Percentiles rank a stretch among this genome's conserved stretches.
These are phyloP conservation scores for Hordeum pubiflorum DNA, from an alignment of 202 grass and related monocot genomes.

Conservation along the genomic window DNA sequence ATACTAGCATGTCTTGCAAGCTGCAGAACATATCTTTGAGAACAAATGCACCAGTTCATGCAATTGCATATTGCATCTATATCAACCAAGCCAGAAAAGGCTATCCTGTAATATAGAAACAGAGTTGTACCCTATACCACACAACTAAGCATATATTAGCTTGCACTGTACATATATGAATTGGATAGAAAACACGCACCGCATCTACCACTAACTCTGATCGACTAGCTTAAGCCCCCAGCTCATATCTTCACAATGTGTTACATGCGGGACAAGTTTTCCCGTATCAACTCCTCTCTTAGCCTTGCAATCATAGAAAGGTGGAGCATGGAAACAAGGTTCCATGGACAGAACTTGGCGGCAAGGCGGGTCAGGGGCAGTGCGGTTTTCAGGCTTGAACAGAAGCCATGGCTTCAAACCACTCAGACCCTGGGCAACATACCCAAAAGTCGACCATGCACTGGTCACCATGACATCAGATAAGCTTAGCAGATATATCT, in stretches of 20 bases:
- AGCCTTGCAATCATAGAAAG: conserved; percentile 75
- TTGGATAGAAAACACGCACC: neutral
- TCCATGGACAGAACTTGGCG: conserved; percentile 68
- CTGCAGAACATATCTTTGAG: neutral
- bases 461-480: conserved; percentile 81
- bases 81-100: neutral
- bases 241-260: conserved; percentile 90
- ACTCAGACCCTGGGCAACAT: conserved; percentile 80
- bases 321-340: conserved; percentile 88
- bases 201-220: conserved; percentile 38
- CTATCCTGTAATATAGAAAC: conserved; percentile 10
- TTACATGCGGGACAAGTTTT: conserved; percentile 69
- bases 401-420: conserved; percentile 82
- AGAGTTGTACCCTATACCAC: conserved; percentile 15
- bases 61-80: conserved; percentile 14
- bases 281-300: conserved; percentile 70
- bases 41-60: neutral
- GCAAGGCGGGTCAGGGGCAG: conserved; percentile 64
- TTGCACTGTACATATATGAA: conserved; percentile 42
- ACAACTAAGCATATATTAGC: neutral
- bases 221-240: conserved; percentile 91
- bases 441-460: conserved; percentile 95
- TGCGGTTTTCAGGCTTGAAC: conserved; percentile 67
- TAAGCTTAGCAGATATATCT: conserved; percentile 85
- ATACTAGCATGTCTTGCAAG: neutral